Base-by-base conservation (phyloP, 768 basidiomycete genomes). In the Melanogaster broomeanus region DNA sequence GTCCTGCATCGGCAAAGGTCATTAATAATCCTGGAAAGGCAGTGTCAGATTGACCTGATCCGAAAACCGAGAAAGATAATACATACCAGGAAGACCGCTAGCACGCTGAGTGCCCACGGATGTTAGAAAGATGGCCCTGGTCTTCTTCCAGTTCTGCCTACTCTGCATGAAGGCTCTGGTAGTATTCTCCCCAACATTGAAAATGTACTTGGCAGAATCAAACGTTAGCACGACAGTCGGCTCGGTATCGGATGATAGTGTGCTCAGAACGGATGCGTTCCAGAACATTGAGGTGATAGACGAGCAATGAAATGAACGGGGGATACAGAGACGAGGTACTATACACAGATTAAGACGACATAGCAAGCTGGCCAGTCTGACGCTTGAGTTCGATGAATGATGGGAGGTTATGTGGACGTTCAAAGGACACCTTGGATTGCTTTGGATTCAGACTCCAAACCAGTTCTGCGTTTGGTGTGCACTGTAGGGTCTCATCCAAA, bases 131-230 rank as follows among this genome's bases (percentile, higher is more conserved):
- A 96, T 51, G 1, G 77, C 85, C 33, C 76, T 78, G 5, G 88
- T 75, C 58, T 82, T 87, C 63, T 77, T 82, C 78, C 90, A 81
- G 43, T 81, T 82, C 40, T 78, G 72, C 56, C 72, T 74, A 52
- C 82, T 82, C 70, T 93, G 87, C 15, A 85, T 69, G 63, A 88
- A 88, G 1, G 87, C 72, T 31, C 95, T 75, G 38, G 83, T 85
- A 2, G 87, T 84, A 52, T 87, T 88, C 68, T 97, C 93, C 8
- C 90, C 87, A 18, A 77, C 83, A 68, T 94, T 94, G 77, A 98
- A 93, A 34, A 95, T 77, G 59, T 94, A 98, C 59, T 91, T 88
- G 12, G 81, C 85, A 47, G 78, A 75, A 57, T 90, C 87, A 65
- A 93, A 94, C 1, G 79, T 76, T 57, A 96, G 69, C 52, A 88